A percentile compares a stretch with the other conserved stretches of the same genome.
These are phyloP conservation scores for Trichoderma pleuroti DNA, from an alignment of 2,329 filamentous ascomycete genomes.

Conservation along the genomic window DNA sequence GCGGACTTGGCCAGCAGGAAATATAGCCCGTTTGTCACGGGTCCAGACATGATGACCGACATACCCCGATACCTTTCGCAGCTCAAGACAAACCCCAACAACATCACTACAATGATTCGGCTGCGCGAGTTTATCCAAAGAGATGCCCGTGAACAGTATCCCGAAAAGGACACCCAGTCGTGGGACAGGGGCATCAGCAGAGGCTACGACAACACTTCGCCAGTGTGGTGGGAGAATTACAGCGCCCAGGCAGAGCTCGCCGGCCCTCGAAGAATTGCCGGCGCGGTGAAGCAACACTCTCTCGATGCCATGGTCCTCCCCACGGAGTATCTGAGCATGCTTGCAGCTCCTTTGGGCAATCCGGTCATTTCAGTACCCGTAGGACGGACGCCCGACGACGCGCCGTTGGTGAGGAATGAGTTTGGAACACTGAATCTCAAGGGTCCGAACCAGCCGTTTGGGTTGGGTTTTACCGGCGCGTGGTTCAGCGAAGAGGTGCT, in stretches of 20 bases:
- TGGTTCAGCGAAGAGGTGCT: conserved; percentile 59
- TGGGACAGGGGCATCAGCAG: conserved; percentile 51
- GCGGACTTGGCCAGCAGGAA: neutral
- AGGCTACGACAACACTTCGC: neutral
- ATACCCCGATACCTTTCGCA: conserved; percentile 52
- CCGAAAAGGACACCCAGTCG: conserved; percentile 50
- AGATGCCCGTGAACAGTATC: conserved; percentile 53
- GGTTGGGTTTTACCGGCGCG: conserved; percentile 59
- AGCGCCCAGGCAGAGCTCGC: neutral
- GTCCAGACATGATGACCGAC: conserved; percentile 52
- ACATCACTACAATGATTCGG: conserved; percentile 49
- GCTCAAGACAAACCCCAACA: conserved; percentile 56
- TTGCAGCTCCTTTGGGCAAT: neutral
- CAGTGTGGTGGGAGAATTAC: conserved; percentile 42
- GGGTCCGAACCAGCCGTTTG: conserved; percentile 57
- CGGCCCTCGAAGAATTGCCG: conserved; percentile 35
- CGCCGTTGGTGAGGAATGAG: neutral
- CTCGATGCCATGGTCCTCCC: neutral
- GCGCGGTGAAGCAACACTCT: neutral
- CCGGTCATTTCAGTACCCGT: conserved; percentile 58
- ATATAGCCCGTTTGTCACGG: conserved; percentile 35
- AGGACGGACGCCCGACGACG: conserved; percentile 49
- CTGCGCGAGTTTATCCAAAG: conserved; percentile 53
- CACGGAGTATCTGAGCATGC: neutral
- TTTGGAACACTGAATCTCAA: conserved; percentile 34